Evolutionary conservation across 352 stramenopile genomes (phyloP).

Genomic region (Saprolegnia parasitica): DNA sequence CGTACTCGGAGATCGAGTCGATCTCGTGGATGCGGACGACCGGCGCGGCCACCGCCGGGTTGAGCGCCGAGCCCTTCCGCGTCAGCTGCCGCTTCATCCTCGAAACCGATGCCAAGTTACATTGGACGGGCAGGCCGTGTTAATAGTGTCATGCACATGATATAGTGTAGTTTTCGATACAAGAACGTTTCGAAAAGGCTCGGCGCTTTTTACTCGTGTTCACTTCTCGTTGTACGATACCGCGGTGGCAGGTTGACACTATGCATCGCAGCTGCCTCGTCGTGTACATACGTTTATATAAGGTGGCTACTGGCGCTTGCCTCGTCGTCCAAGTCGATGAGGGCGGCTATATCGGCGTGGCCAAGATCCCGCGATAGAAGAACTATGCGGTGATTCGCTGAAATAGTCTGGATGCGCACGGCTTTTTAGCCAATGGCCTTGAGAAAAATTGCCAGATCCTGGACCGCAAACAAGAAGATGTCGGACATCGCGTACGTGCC

Average conservation of each 20-base stretch:
- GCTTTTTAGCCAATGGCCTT: neutral
- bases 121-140: too few relatives aligned
- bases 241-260: too few relatives aligned
- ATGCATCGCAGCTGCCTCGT: too few relatives aligned
- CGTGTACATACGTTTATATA: too few relatives aligned
- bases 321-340: too few relatives aligned
- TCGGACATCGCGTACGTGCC: neutral
- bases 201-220: neutral
- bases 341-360: too few relatives aligned
- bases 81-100: neutral
- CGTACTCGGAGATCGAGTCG: slow-evolving; percentile 74
- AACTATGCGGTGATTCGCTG: neutral
- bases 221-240: too few relatives aligned
- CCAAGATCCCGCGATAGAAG: neutral
- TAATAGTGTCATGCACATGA: neutral
- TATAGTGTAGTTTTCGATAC: neutral
- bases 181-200: too few relatives aligned
- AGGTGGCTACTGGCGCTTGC: too few relatives aligned
- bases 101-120: too few relatives aligned
- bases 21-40: slow-evolving; percentile 18
- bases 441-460: neutral
- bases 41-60: neutral
- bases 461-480: slow-evolving; percentile 1
- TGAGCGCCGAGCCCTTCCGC: neutral
- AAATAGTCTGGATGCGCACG: neutral